Conservation (phyloP, 768 basidiomycete species). For the Lactifluus hygrophoroides region DNA sequence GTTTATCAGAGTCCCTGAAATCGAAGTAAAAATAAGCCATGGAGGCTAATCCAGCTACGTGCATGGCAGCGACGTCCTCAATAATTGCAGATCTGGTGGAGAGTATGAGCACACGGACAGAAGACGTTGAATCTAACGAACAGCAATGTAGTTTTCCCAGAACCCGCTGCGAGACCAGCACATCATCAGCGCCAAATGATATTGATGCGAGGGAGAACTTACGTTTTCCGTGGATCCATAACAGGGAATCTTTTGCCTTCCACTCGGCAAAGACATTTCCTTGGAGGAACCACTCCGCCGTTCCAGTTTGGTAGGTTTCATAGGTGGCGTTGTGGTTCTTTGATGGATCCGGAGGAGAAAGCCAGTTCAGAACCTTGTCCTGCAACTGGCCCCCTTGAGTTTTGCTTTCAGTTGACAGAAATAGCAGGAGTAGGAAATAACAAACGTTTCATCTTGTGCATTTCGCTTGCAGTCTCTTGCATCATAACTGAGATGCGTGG, state of each 20-base stretch:
- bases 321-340: not conserved
- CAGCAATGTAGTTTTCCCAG: not conserved
- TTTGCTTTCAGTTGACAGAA: too few relatives aligned
- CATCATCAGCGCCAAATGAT: not conserved
- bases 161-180: not conserved
- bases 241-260: too few relatives aligned
- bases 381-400: too few relatives aligned
- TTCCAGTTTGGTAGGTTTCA: not conserved
- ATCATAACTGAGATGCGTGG: too few relatives aligned
- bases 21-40: constrained; percentile 1
- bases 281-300: not conserved
- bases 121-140: too few relatives aligned
- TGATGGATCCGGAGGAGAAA: not conserved
- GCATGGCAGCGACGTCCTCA: not conserved
- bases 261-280: not conserved
- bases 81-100: not conserved
- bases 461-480: too few relatives aligned
- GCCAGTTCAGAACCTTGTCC: not conserved
- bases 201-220: not conserved
- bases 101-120: too few relatives aligned
- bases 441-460: too few relatives aligned
- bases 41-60: not conserved
- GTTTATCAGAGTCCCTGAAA: not conserved
- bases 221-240: too few relatives aligned
- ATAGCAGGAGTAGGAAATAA: too few relatives aligned